Evolutionary conservation across 208 protist genomes (phyloP), one percentile per base, ranked within the genome.

Genomic region (Acanthamoeba lugdunensis): DNA sequence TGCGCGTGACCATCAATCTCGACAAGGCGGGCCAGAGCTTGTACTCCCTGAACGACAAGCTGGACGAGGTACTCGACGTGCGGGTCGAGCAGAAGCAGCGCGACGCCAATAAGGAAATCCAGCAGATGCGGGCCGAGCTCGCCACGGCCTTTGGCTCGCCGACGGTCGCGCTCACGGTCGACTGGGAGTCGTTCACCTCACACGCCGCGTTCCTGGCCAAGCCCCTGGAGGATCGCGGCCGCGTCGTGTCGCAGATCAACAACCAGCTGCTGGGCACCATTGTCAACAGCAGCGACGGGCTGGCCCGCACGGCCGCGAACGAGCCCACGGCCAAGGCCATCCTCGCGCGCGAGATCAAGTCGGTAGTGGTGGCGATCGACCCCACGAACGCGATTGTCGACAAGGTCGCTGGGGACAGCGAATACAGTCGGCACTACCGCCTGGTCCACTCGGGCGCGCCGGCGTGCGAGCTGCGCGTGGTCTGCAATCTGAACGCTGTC

Each of bases 1-100:
- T 75, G 23, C 23, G 25, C 21, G 14, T 75, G 21, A 75, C 67
- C 28, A 41, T 75, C 67, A 75, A 75, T 9, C 25, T 75, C 21
- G 67, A 75, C 28, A 18, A 75, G 67, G 67, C 67, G 23, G 11
- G 67, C 28, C 11, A 18, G 67, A 18, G 11, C 28, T 23, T 37
- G 28, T 75, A 18, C 67, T 4, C 9, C 30, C 13, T 28, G 1
- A 18, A 11, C 13, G 30, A 11, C 2, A 28, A 30, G 67, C 13
- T 75, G 67, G 67, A 75, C 67, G 23, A 75, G 23, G 25, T 75
- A 3, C n/a, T 75, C n/a, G 67, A 75, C 67, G 67, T 75, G 23
- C 13, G 25, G 28, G 67, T 75, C 28, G 28, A 18, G 23, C 67
- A 75, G 25, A 18, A 75, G 67, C 67, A 75, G n/a, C 67, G 67